Evolutionary conservation across 163 green algal genomes (phyloP), one percentile per base, ranked within the genome.

Genomic region (Scenedesmus sp.): DNA sequence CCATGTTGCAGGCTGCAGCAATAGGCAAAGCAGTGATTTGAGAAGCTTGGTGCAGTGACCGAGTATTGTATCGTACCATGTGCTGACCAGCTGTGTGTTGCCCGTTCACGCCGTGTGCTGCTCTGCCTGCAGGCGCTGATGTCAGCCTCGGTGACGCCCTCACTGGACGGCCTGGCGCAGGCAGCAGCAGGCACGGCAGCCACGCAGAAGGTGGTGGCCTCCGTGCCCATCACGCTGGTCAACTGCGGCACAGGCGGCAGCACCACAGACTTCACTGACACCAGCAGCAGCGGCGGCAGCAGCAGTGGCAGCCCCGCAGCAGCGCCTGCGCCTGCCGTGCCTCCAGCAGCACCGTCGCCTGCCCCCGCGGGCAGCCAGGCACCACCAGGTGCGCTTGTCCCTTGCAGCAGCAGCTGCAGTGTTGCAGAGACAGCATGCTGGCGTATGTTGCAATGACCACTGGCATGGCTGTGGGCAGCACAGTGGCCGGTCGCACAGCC

Each of bases 51-150:
- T 46, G 34, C 34, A 46, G 34, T 46, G 34, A 46, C 34, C 34
- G 34, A 46, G 34, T 46, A 46, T 0, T 46, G 34, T 46, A 46
- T 46, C 34, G 34, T 46, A 46, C 34, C 34, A 7, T 23, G 46
- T 79, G 70, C 70, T 5, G 20, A 8, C 2, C 0, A 79, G 66
- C 2, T 76, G 66, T 10, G 10, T 10, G 7, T 64, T 15, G 59
- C 59, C 66, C 16, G 16, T 26, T 18, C 10, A 70, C 18, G 62
- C 12, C 18, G 62, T 70, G 62, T 46, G 9, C 9, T 79, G 70
- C 70, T 52, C 20, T 73, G 10, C 16, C 82, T 89, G 84, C 84
- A 89, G 84, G 60, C 84, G 10, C 26, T 89, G 52, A 89, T 20
- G 34, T 81, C 84, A 23, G 84, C 84, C 9, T 26, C 15, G 4